Evolutionary conservation across 495 filamentous ascomycete genomes (phyloP), one percentile per base, ranked within the genome.

Genomic region (Articulospora tetracladia): DNA sequence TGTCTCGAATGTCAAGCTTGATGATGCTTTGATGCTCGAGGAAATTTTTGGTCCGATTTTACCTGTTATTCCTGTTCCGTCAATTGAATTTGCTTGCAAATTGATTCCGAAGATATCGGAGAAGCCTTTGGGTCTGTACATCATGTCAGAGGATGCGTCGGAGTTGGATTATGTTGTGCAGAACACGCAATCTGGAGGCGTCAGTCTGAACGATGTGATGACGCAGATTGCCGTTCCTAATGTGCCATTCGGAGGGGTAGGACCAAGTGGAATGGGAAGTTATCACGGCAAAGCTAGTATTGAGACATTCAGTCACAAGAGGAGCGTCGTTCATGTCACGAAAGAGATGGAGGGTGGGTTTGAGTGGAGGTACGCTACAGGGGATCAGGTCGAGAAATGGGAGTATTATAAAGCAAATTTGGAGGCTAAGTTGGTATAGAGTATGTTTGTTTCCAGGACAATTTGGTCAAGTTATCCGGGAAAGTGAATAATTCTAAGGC

Each of bases 191-290:
- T 19, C 41, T n/a, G 41, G 41, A 8, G 41, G 41, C 41, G 4
- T 47, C 7, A 19, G 6, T 6, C 4, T 47, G 19, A 47, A 47
- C 20, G 41, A 47, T 17, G 3, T 6, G 7, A 47, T 47, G 41
- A 3, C 7, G 6, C 88, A 91, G 70, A 79, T 74, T 49, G 70
- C 69, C 7, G 80, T 89, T 62, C 81, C 82, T 11, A 86, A 79
- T n/a, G 70, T 89, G 22, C 69, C 83, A 44, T 90, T 91, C 67
- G 88, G 88, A 53, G 87, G 87, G 62, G 83, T 91, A 25, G 88
- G 88, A 34, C 78, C 85, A 58, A 83, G 78, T 62, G 88, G 88
- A 52, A 70, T 77, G 51, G 88, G 88, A 46, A 73, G 78, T 22
- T 91, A 90, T 71, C 78, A 85, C 54, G 88, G 88, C 59, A 78